phyloP scores from a whole-genome alignment of 2,329 filamentous ascomycete genomes.

The Cladobotryum protrusum region DNA sequence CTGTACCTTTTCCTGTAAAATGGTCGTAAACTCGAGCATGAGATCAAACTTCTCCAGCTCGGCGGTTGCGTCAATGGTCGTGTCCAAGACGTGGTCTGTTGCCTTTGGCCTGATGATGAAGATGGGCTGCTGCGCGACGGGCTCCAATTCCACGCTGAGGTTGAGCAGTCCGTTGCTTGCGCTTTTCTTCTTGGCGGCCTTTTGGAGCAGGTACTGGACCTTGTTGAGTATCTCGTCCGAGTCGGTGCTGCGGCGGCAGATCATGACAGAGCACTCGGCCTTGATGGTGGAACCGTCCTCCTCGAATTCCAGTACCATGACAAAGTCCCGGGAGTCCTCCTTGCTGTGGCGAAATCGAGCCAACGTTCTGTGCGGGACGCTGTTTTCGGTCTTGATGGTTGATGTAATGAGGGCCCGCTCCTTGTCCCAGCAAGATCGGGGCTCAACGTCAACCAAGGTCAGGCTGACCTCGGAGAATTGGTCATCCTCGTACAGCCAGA shows the following conservation, averaged over 20 bases:
- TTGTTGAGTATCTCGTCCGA: neutral
- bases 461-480: conserved; percentile 1
- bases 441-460: neutral
- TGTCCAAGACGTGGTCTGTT: neutral
- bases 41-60: neutral
- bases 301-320: conserved; percentile 4
- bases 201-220: neutral
- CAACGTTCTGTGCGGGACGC: neutral
- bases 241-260: neutral
- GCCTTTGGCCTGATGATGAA: neutral
- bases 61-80: conserved; percentile 5
- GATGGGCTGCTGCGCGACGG: neutral
- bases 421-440: conserved; percentile 5
- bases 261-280: conserved; percentile 1
- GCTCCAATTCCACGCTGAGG: conserved; percentile 1
- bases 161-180: conserved; percentile 6
- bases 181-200: neutral
- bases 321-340: neutral
- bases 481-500: conserved; percentile 1
- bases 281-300: neutral
- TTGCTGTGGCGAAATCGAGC: neutral
- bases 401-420: neutral
- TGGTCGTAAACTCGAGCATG: neutral
- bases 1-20: neutral
- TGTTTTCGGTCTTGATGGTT: neutral